Evolutionary conservation across 75 land plant species (phyloP).

Genomic region (Sequoiadendron giganteum): DNA sequence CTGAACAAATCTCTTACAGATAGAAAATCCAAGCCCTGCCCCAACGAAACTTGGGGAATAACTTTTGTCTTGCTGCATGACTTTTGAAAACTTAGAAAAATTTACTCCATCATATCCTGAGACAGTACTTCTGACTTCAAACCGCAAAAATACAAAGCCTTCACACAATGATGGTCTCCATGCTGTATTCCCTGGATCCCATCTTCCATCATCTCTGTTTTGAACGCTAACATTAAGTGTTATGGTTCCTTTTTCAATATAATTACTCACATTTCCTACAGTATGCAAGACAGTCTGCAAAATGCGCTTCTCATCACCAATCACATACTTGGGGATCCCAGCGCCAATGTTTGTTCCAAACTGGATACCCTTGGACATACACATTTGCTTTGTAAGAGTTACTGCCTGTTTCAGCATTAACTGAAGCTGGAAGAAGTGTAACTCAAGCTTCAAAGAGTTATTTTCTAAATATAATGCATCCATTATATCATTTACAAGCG

Average conservation of each 20-base stretch:
- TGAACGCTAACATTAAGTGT: slow-evolving; percentile 40
- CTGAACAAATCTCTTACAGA: slow-evolving; percentile 66
- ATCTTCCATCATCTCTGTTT: slow-evolving; percentile 25
- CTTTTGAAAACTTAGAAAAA: background rate
- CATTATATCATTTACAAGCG: slow-evolving; percentile 69
- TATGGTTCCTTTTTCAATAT: slow-evolving; percentile 38
- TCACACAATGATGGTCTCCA: slow-evolving; percentile 57
- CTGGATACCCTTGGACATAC: slow-evolving; percentile 39
- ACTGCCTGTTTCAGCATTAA: slow-evolving; percentile 60
- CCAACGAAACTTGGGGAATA: slow-evolving; percentile 1
- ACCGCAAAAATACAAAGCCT: slow-evolving; percentile 54
- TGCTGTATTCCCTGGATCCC: slow-evolving; percentile 43
- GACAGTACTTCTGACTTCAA: slow-evolving; percentile 29
- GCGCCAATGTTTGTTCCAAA: slow-evolving; percentile 52
- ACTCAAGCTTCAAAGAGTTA: slow-evolving; percentile 47
- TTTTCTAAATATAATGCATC: slow-evolving; percentile 56
- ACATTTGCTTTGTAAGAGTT: slow-evolving; percentile 60
- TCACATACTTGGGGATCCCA: slow-evolving; percentile 52
- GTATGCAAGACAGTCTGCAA: slow-evolving; percentile 75
- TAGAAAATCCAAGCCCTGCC: slow-evolving; percentile 36
- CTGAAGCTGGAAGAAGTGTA: slow-evolving; percentile 55
- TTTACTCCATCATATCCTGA: slow-evolving; percentile 14
- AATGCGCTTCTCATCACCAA: slow-evolving; percentile 73
- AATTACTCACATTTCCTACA: slow-evolving; percentile 61
- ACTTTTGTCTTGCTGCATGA: background rate